These are phyloP conservation scores for Vigna mungo DNA, from an alignment of 306 rosid genomes.

Conservation along the genomic window DNA sequence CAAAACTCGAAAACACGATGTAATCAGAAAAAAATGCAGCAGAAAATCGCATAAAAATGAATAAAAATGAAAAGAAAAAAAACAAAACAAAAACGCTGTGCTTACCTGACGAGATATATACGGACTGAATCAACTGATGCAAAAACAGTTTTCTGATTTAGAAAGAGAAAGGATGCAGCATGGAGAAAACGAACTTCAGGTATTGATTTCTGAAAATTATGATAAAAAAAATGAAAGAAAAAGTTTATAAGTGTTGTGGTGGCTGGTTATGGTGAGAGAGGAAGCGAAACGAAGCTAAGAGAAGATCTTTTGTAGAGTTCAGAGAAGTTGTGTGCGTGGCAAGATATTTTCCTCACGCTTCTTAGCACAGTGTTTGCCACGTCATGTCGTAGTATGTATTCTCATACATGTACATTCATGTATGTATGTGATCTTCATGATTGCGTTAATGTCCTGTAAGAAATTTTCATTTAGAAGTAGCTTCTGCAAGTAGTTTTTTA, in stretches of 20 bases:
- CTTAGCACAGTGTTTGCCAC: conserved; percentile 35
- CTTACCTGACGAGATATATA: conserved; percentile 29
- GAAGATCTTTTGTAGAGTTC: conserved; percentile 36
- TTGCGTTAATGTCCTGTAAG: too few relatives aligned
- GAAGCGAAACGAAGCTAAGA: neutral
- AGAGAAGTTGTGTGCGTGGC: conserved; percentile 49
- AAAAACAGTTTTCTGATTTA: neutral
- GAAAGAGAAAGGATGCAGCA: neutral
- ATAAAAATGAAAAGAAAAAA: too few relatives aligned
- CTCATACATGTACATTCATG: conserved; percentile 12
- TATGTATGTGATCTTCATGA: neutral
- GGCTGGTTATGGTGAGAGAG: neutral
- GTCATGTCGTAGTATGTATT: conserved; percentile 32
- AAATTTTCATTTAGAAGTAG: too few relatives aligned
- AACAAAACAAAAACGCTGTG: neutral
- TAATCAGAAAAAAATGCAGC: neutral
- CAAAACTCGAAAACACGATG: neutral
- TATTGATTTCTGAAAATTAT: neutral
- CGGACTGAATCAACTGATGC: neutral
- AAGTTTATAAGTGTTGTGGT: neutral
- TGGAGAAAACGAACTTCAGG: neutral
- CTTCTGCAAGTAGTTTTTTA: too few relatives aligned
- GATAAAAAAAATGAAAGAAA: conserved; percentile 5
- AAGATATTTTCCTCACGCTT: conserved; percentile 47
- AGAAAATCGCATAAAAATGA: neutral